Base-by-base conservation (phyloP, 441 rosid genomes). In the Brassica balearica region DNA sequence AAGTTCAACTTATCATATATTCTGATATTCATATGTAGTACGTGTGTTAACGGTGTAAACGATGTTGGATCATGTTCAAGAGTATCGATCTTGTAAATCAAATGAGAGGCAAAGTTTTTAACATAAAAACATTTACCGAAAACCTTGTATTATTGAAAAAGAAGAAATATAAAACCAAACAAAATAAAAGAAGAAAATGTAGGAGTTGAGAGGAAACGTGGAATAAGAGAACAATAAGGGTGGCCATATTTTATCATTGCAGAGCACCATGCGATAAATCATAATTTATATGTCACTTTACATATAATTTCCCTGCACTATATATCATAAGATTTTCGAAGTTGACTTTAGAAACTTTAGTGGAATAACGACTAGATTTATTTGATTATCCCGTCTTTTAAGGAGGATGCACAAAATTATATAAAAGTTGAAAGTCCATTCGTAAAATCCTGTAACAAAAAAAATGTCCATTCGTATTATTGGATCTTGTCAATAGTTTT, bases 351-450 rank as follows among this genome's bases (percentile, higher is more conserved):
- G 53, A 2, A 62, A 63, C 51, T 68, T 68, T 55, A 79, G 82
- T 79, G 82, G 78, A 69, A 79, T 69, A 63, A 63, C 71, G 23
- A 72, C 53, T 78, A 69, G 20, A 38, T 53, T 74, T 53, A 23
- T 73, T 69, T 19, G 65, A 61, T 72, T 25, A 12, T 27, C 71
- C 46, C 75, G 66, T 74, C 75, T 62, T 73, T 79, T 69, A 55
- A 69, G 70, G 71, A 73, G 65, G n/a, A 72, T 65, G 78, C 78
- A 79, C 78, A 74, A 74, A 79, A 79, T 74, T 79, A 79, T 68
- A 74, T 69, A 79, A 63, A 69, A 36, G 27, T 20, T 61, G 46
- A 79, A 73, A 74, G 82, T 69, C 71, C 27, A 63, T 73, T 73
- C 82, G 3, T 38, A 36, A 7, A 61, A 29, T 29, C 34, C 34